Conservation (phyloP, 148 eudicot species). For the Talinum fruticosum region DNA sequence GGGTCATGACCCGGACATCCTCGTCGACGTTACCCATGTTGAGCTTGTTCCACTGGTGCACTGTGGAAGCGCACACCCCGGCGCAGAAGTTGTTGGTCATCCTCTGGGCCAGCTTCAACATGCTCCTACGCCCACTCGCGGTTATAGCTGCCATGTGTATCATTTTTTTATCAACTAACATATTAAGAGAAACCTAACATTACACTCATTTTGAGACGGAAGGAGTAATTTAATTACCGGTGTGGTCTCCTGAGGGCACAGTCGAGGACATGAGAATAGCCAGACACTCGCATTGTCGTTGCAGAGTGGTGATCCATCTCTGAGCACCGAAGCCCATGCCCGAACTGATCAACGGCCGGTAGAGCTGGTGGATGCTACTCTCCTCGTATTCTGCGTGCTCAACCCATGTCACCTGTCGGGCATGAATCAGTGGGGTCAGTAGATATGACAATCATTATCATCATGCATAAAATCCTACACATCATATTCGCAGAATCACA, state of each 20-base stretch:
- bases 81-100: constrained; percentile 93
- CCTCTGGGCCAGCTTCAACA: constrained; percentile 80
- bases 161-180: too few species aligned
- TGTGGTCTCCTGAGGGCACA: constrained; percentile 59
- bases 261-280: constrained; percentile 89
- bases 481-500: background rate
- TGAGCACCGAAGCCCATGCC: constrained; percentile 99
- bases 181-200: background rate
- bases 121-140: constrained; percentile 74
- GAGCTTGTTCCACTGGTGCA: constrained; percentile 89
- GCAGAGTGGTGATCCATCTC: constrained; percentile 88
- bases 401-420: constrained; percentile 83
- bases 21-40: constrained; percentile 63
- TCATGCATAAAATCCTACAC: background rate
- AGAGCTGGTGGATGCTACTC: constrained; percentile 68
- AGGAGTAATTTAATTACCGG: constrained; percentile 33
- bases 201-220: background rate
- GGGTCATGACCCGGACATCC: constrained; percentile 88
- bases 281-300: constrained; percentile 89
- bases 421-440: background rate
- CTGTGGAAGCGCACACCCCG: constrained; percentile 77
- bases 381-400: constrained; percentile 91
- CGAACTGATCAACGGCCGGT: constrained; percentile 61
- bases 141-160: constrained; percentile 63
- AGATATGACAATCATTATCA: background rate